Percentiles rank a stretch among this genome's conserved stretches.
These are phyloP conservation scores for Sisymbrium irio DNA, from an alignment of 345 rosid species.

Conservation along the genomic window DNA sequence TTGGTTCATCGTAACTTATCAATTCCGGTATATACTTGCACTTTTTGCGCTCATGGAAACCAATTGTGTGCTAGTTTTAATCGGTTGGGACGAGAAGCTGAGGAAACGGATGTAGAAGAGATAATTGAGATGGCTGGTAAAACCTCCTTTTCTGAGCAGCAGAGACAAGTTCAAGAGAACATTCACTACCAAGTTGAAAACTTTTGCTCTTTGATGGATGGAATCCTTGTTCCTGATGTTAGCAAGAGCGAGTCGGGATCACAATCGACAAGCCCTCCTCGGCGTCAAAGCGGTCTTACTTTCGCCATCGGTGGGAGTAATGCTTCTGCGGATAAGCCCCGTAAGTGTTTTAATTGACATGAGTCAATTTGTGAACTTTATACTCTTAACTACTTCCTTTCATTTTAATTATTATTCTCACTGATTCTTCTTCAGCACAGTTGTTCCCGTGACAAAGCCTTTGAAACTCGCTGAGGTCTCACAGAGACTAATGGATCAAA, in stretches of 20 bases:
- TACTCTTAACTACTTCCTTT: not conserved
- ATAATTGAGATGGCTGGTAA: constrained; percentile 80
- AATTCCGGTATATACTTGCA: not conserved
- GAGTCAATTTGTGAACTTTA: not conserved
- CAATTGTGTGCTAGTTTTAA: constrained; percentile 53
- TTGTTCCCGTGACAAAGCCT: constrained; percentile 69
- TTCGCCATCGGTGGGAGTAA: constrained; percentile 58
- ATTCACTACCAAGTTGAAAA: constrained; percentile 60
- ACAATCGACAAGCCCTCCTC: constrained; percentile 35
- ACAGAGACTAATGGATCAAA: constrained; percentile 54
- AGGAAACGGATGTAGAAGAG: constrained; percentile 80
- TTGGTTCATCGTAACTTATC: not conserved
- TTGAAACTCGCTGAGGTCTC: constrained; percentile 57
- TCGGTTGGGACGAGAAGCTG: constrained; percentile 70
- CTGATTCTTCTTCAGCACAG: constrained; percentile 64
- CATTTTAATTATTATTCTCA: constrained; percentile 2
- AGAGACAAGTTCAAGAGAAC: constrained; percentile 81
- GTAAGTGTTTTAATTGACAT: constrained; percentile 41
- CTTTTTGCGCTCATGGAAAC: not conserved
- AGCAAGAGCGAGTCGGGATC: constrained; percentile 24
- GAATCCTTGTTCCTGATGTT: constrained; percentile 56
- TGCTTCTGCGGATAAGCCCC: constrained; percentile 35
- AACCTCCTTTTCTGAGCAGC: constrained; percentile 69
- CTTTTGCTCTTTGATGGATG: constrained; percentile 66
- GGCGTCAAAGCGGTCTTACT: constrained; percentile 68